These are phyloP conservation scores for Stenogyne calaminthoides DNA, from an alignment of 305 asterid species.

Conservation along the genomic window DNA sequence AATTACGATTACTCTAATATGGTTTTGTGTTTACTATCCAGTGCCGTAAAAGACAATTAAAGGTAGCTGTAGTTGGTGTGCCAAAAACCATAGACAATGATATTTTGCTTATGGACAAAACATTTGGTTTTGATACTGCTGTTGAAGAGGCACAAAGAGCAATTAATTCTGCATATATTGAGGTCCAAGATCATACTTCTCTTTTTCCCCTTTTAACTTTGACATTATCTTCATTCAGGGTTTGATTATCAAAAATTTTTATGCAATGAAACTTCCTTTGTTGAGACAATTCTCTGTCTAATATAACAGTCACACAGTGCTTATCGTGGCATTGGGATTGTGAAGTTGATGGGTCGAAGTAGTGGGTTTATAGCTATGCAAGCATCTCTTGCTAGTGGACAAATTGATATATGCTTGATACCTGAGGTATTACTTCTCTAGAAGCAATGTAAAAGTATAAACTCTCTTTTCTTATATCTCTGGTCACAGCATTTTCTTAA, in stretches of 20 bases:
- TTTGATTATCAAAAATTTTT: constrained; percentile 13
- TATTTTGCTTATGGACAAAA: constrained; percentile 95
- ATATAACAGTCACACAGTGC: constrained; percentile 93
- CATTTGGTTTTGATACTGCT: constrained; percentile 99
- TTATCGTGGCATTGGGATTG: constrained; percentile 89
- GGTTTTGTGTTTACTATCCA: constrained; percentile 37
- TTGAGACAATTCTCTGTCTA: constrained; percentile 27
- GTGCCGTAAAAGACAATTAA: constrained; percentile 78
- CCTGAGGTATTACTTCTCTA: constrained; percentile 68
- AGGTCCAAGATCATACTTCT: constrained; percentile 47
- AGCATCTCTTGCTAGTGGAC: constrained; percentile 99
- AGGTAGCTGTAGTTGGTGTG: constrained; percentile 92
- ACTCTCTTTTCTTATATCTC: not conserved
- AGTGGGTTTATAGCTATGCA: constrained; percentile 99
- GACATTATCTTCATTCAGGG: not conserved
- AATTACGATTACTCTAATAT: constrained; percentile 7
- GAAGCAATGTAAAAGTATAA: constrained; percentile 8
- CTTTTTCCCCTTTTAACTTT: not conserved
- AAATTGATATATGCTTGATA: constrained; percentile 90
- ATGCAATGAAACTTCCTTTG: not conserved
- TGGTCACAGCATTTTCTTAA: constrained; percentile 20
- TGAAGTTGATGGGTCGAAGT: constrained; percentile 98
- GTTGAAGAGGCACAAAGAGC: constrained; percentile 99
- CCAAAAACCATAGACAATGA: constrained; percentile 99
- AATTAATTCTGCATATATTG: constrained; percentile 91